Evolutionary conservation across 257 asterid species (phyloP).

Genomic region (Cordia subcordata): DNA sequence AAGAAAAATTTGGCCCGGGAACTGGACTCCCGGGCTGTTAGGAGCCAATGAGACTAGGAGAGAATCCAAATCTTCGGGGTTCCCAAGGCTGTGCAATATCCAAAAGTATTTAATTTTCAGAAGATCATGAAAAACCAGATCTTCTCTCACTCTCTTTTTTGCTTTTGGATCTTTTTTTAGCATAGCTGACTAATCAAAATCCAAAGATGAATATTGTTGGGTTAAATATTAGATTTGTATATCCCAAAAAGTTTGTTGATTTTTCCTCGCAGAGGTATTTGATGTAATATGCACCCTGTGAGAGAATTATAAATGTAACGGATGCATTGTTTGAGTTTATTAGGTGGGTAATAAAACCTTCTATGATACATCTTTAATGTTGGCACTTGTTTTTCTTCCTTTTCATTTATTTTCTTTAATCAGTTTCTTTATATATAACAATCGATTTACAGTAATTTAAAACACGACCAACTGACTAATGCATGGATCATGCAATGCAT

Average conservation of each 20-base stretch:
- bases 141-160: neutral
- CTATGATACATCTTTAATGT: too few species aligned
- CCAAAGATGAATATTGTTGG: neutral
- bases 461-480: too few species aligned
- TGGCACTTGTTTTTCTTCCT: too few species aligned
- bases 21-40: neutral
- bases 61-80: neutral
- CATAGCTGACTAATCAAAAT: slow-evolving; percentile 12
- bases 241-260: slow-evolving; percentile 25
- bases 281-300: slow-evolving; percentile 46
- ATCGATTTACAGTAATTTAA: too few species aligned
- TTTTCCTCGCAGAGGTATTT: slow-evolving; percentile 54
- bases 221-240: slow-evolving; percentile 31
- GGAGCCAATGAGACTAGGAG: neutral
- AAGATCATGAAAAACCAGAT: neutral
- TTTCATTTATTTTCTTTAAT: too few species aligned
- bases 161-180: slow-evolving; percentile 14
- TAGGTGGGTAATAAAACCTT: too few species aligned
- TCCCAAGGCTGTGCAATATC: neutral
- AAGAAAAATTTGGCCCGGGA: neutral
- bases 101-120: neutral
- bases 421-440: too few species aligned
- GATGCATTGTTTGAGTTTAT: neutral
- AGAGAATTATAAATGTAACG: slow-evolving; percentile 11
- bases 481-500: too few species aligned